Percentiles rank a stretch among this genome's conserved stretches.
phyloP scores from a whole-genome alignment of 441 rosid species.

The Arabidopsis hybrid region DNA sequence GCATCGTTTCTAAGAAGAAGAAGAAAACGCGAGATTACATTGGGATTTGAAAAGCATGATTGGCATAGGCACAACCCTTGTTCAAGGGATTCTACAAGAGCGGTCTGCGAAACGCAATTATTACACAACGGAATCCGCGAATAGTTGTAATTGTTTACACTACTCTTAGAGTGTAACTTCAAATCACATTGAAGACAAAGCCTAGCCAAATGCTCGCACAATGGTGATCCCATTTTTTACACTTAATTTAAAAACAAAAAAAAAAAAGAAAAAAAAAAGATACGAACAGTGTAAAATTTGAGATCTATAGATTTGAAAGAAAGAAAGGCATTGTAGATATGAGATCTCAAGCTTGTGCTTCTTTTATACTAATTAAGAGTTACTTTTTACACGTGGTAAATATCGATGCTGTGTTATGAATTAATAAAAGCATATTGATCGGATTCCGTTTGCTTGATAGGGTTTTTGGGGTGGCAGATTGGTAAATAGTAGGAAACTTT shows the following conservation, averaged over 20 bases:
- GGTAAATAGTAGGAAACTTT: background rate
- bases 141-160: background rate
- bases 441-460: conserved; percentile 21
- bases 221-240: conserved; percentile 23
- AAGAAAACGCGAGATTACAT: background rate
- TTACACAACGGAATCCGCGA: conserved; percentile 24
- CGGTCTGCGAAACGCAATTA: conserved; percentile 9
- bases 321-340: background rate
- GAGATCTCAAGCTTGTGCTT: conserved; percentile 4
- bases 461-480: conserved; percentile 20
- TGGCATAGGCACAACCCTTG: conserved; percentile 25
- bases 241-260: background rate
- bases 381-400: conserved; percentile 17
- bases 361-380: conserved; percentile 1
- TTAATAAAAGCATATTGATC: conserved; percentile 6
- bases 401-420: background rate
- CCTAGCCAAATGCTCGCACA: conserved; percentile 25
- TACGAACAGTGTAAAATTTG: conserved; percentile 2
- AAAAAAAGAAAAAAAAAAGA: background rate
- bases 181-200: conserved; percentile 27
- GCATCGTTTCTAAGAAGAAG: background rate
- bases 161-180: conserved; percentile 6
- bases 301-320: background rate
- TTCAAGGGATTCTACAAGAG: conserved; percentile 13
- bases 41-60: conserved; percentile 28